Evolutionary conservation across 768 basidiomycete genomes (phyloP).

Genomic region (Lactarius quietus): DNA sequence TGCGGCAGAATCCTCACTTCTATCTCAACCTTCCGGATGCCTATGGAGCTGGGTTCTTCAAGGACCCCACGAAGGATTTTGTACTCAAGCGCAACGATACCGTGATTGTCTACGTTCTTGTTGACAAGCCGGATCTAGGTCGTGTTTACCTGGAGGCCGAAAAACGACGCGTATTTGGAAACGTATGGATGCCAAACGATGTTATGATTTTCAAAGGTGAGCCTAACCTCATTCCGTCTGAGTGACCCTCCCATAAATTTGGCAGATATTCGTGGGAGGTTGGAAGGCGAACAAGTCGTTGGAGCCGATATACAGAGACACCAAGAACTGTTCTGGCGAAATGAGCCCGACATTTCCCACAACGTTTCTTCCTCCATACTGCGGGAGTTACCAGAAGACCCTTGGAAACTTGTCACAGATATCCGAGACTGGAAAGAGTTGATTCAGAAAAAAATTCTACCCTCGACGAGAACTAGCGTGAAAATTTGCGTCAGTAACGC

Average conservation of each 20-base stretch:
- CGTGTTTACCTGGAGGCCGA: background rate
- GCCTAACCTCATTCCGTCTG: background rate
- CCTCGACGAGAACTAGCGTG: background rate
- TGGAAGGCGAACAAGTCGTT: slow-evolving; percentile 1
- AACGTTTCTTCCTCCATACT: background rate
- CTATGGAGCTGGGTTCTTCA: background rate
- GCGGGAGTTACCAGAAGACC: background rate
- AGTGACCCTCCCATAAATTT: background rate
- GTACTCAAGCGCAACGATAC: background rate
- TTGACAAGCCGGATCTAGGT: background rate
- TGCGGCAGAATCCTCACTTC: slow-evolving; percentile 6
- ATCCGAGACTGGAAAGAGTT: background rate
- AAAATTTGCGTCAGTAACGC: background rate
- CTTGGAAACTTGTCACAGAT: background rate
- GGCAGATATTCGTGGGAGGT: background rate
- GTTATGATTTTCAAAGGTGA: slow-evolving; percentile 4
- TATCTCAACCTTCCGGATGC: background rate
- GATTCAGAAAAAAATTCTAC: background rate
- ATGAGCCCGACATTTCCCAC: background rate
- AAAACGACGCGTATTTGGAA: background rate
- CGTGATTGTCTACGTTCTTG: slow-evolving; percentile 8
- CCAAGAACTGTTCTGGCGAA: background rate
- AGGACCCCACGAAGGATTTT: background rate
- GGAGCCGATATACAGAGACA: background rate
- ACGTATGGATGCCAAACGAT: background rate